Evolutionary conservation across 2,329 filamentous ascomycete species (phyloP).

Genomic region (Aschersonia sp.): DNA sequence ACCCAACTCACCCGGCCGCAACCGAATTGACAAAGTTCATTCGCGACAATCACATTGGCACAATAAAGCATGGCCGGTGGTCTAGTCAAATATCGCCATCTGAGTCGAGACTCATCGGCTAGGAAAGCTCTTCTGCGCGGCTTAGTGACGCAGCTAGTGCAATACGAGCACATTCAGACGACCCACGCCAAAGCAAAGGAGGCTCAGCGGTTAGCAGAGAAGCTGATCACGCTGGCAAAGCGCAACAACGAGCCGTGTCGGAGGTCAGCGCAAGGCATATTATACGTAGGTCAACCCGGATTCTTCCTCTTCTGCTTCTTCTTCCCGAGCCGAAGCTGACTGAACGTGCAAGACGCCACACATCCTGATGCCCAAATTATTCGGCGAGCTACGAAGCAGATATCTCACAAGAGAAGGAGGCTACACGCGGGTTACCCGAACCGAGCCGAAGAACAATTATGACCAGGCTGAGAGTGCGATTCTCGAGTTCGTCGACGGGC

Average conservation of each 20-base stretch:
- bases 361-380: conserved; percentile 68
- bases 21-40: neutral
- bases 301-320: too few species aligned
- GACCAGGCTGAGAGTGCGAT: conserved; percentile 87
- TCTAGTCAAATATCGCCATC: conserved; percentile 73
- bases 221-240: conserved; percentile 88
- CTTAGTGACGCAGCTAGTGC: conserved; percentile 85
- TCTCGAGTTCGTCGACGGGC: conserved; percentile 88
- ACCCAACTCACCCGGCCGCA: neutral
- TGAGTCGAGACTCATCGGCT: conserved; percentile 75
- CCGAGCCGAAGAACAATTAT: conserved; percentile 68
- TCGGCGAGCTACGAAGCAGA: conserved; percentile 65
- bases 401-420: conserved; percentile 73
- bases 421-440: conserved; percentile 87
- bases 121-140: conserved; percentile 88
- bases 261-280: conserved; percentile 61
- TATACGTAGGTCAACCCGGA: conserved; percentile 52
- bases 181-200: conserved; percentile 97
- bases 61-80: conserved; percentile 62
- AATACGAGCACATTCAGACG: conserved; percentile 85
- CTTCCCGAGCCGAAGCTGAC: too few species aligned
- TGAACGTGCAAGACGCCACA: conserved; percentile 42
- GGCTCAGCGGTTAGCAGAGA: conserved; percentile 83
- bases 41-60: neutral
- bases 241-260: conserved; percentile 74